A percentile compares a stretch with the other conserved stretches of the same genome.
Conservation (phyloP, 768 basidiomycete species). For the Calocera cornea region DNA sequence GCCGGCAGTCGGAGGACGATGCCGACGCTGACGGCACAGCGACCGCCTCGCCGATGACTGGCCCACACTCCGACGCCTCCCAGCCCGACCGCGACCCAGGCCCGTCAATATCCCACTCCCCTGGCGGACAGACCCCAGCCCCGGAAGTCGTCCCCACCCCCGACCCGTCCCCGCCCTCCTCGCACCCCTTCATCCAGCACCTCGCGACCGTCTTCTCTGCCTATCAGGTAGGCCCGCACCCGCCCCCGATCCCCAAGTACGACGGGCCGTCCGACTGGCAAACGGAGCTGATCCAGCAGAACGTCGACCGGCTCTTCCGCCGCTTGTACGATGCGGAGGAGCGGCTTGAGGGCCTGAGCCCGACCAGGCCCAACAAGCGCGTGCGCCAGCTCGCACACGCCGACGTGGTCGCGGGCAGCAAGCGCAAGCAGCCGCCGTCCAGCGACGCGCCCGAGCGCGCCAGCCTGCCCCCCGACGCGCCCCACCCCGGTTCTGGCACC, state of each 20-base stretch:
- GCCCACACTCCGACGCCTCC: too few species aligned
- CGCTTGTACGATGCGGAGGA: slow-evolving; percentile 48
- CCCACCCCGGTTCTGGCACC: neutral
- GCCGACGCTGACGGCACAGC: neutral
- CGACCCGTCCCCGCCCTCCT: neutral
- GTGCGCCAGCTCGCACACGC: slow-evolving; percentile 10
- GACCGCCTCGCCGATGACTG: neutral
- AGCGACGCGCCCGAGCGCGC: neutral
- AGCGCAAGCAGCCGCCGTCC: neutral
- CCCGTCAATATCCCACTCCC: neutral
- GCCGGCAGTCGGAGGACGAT: neutral
- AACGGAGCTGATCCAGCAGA: slow-evolving; percentile 43
- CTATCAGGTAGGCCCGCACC: slow-evolving; percentile 39
- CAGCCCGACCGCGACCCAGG: neutral
- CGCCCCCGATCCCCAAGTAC: slow-evolving; percentile 10
- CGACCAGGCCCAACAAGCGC: slow-evolving; percentile 2
- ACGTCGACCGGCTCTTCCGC: slow-evolving; percentile 36
- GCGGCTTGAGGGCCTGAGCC: slow-evolving; percentile 24
- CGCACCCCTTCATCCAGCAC: slow-evolving; percentile 36
- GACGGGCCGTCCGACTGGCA: slow-evolving; percentile 43
- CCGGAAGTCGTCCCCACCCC: neutral
- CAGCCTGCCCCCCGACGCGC: neutral
- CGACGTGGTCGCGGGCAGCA: slow-evolving; percentile 5
- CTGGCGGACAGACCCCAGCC: neutral
- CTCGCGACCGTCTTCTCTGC: slow-evolving; percentile 45